Conservation (phyloP, 345 rosid genomes). For the Pistacia atlantica region DNA sequence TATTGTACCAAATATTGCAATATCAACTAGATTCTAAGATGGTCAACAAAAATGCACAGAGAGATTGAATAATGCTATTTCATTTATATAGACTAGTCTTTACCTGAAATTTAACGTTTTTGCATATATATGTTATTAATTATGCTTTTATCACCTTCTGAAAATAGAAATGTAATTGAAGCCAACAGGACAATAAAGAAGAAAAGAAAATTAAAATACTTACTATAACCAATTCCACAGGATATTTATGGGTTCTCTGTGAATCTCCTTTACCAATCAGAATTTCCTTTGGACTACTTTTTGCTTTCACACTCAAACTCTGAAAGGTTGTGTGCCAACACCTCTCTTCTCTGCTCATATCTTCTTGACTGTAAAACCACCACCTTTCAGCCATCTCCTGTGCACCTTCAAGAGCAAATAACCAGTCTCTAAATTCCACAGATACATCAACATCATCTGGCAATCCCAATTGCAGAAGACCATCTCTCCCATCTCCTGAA, state of each 20-base stretch:
- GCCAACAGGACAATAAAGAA: neutral
- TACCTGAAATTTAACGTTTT: neutral
- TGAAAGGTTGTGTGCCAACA: conserved; percentile 89
- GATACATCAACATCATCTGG: conserved; percentile 90
- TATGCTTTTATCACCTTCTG: neutral
- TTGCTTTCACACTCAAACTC: conserved; percentile 59
- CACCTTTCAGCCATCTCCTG: conserved; percentile 67
- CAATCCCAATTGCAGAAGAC: conserved; percentile 55
- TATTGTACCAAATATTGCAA: neutral
- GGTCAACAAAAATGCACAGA: neutral
- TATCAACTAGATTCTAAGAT: neutral
- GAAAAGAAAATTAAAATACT: conserved; percentile 23
- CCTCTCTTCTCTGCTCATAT: conserved; percentile 68
- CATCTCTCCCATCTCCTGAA: conserved; percentile 47
- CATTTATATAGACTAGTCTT: neutral
- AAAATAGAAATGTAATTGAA: neutral
- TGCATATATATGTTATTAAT: neutral
- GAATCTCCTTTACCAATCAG: conserved; percentile 45
- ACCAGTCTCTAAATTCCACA: conserved; percentile 86
- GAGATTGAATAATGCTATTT: neutral
- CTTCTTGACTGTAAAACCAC: conserved; percentile 46
- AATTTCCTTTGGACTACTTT: conserved; percentile 43
- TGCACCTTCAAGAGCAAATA: conserved; percentile 93
- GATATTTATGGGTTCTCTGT: conserved; percentile 42
- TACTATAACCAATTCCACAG: conserved; percentile 78